Evolutionary conservation across 2,329 filamentous ascomycete species (phyloP).

Genomic region (Xylariaceae sp.): DNA sequence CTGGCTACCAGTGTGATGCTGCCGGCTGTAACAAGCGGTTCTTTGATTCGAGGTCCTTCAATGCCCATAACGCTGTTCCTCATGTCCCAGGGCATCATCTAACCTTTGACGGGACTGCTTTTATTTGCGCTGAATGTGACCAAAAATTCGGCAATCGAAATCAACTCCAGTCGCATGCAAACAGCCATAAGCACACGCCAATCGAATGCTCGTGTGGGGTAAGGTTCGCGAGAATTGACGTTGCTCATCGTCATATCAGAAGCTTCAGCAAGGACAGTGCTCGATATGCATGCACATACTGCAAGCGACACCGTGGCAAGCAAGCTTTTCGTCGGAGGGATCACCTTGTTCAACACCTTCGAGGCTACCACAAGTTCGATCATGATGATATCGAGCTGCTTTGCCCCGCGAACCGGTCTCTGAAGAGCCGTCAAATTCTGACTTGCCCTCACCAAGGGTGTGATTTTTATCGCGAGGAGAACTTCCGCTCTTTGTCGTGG

Average conservation of each 20-base stretch:
- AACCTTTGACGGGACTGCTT: constrained; percentile 1
- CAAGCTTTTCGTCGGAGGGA: constrained; percentile 35
- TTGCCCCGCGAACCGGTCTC: background rate
- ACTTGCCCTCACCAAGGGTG: constrained; percentile 25
- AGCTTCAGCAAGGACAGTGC: constrained; percentile 10
- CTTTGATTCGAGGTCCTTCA: background rate
- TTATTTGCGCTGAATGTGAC: constrained; percentile 17
- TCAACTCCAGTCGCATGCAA: constrained; percentile 6
- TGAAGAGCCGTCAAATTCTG: background rate
- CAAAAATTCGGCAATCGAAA: background rate
- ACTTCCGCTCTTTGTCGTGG: constrained; percentile 8
- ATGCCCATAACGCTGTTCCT: background rate
- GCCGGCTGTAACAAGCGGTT: background rate
- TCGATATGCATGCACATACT: constrained; percentile 29
- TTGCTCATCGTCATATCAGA: constrained; percentile 25
- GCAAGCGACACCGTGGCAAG: constrained; percentile 30
- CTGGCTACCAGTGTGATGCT: background rate
- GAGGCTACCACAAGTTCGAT: constrained; percentile 34
- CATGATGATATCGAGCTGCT: constrained; percentile 5
- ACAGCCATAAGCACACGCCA: constrained; percentile 13
- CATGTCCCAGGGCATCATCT: constrained; percentile 13
- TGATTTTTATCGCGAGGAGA: constrained; percentile 14
- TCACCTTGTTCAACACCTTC: constrained; percentile 36
- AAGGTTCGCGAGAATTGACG: constrained; percentile 26
- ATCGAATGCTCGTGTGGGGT: constrained; percentile 23